Evolutionary conservation across 805 yeast species (phyloP), one percentile per base, ranked within the genome.

Genomic region (Saturnispora ahearnii): DNA sequence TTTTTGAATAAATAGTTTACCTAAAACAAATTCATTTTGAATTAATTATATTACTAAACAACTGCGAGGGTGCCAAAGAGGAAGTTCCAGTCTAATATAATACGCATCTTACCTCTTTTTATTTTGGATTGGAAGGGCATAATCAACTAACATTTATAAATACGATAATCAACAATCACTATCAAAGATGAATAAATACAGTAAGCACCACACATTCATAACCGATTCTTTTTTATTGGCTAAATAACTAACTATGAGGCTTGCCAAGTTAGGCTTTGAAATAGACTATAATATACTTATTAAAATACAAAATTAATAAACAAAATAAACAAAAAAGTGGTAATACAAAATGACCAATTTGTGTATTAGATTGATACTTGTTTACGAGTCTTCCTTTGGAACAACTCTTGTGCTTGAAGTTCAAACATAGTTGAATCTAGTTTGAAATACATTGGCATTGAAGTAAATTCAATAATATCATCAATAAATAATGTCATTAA

Each of bases 21-120:
- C 87, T 47, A 78, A 72, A 49, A 79, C 86, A 52, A 82, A 68
- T 0, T 87, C 89, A 60, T 81, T 82, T 62, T 82, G 88, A 48
- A 83, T 66, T 49, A 84, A 69, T 2, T 18, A 18, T 18, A 18
- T 18, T 18, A 18, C 18, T 18, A 2, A 18, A 18, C 18, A 18
- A 18, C 18, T 2, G 2, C 18, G 18, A 18, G 18, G 18, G 18
- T 18, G 18, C 18, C 18, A 18, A 18, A 18, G 18, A 18, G 2
- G 2, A 18, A 18, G 18, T 2, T 18, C 18, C 18, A 18, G 18
- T 18, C 18, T 18, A 18, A 18, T 18, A 18, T 18, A 18, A 18
- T 18, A 18, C 18, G 18, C 18, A 18, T 18, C 18, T 18, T 18
- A 18, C 2, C 18, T 18, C 2, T 18, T 18, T 18, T 18, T 18